Conservation (phyloP, 2,329 filamentous ascomycete species). For the Colletotrichum sp. region DNA sequence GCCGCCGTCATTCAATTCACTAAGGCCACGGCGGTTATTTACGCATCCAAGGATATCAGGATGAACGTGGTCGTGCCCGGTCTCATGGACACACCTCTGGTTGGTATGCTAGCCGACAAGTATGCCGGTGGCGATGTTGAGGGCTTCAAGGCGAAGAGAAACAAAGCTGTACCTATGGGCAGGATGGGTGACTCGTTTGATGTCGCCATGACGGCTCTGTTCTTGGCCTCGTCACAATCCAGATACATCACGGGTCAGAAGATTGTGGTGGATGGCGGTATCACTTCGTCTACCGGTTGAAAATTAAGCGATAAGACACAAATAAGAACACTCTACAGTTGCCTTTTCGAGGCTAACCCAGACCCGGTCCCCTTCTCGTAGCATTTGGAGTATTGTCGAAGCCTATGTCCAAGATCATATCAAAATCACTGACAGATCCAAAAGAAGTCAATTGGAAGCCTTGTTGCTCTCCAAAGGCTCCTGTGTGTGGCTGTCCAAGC, state of each 20-base stretch:
- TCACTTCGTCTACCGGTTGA: not conserved
- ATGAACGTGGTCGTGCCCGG: not conserved
- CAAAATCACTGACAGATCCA: not conserved
- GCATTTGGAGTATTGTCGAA: not conserved
- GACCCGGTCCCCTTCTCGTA: not conserved
- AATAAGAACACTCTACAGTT: not conserved
- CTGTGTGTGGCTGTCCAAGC: not conserved
- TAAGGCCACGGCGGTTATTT: not conserved
- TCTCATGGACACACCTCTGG: not conserved
- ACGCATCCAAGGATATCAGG: not conserved
- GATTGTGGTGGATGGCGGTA: not conserved
- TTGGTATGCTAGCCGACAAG: not conserved
- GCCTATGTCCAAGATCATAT: not conserved
- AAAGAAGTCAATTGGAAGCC: not conserved
- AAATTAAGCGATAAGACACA: not conserved
- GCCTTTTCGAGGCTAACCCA: not conserved
- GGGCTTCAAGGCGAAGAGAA: not conserved
- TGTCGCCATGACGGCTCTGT: not conserved
- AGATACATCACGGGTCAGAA: not conserved
- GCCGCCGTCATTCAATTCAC: not conserved
- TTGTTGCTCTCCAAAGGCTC: not conserved
- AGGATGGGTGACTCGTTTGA: not conserved
- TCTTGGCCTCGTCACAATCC: not conserved
- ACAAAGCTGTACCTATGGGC: not conserved
- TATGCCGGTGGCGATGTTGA: not conserved